Percentiles rank a stretch among this genome's conserved stretches.
phyloP scores from a whole-genome alignment of 257 asterid genomes.

The Plantago major region DNA sequence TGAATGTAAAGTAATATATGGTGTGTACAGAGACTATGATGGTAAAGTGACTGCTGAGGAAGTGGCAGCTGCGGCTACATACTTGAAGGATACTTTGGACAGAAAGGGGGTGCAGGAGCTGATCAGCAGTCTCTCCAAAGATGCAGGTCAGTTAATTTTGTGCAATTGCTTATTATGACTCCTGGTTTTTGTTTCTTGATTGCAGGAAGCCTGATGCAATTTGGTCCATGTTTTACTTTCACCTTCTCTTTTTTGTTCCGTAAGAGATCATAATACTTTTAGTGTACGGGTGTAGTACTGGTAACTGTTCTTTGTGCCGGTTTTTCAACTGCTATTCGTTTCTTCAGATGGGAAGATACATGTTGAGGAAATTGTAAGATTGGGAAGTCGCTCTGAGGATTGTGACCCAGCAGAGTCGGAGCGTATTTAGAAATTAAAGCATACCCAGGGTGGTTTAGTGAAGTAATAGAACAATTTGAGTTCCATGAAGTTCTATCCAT shows the following conservation, averaged over 20 bases:
- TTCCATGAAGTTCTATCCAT: too few species aligned
- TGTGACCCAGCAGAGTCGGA: constrained; percentile 36
- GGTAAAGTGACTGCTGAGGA: constrained; percentile 89
- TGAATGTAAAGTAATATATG: neutral
- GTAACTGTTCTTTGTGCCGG: neutral
- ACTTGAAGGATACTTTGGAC: constrained; percentile 78
- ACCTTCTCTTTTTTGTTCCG: too few species aligned
- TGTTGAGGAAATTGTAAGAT: constrained; percentile 78
- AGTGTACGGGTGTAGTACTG: too few species aligned
- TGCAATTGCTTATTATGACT: neutral
- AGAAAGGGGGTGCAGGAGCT: constrained; percentile 80
- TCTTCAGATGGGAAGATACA: constrained; percentile 80
- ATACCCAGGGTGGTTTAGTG: neutral
- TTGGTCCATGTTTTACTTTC: too few species aligned
- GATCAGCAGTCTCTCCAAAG: constrained; percentile 79
- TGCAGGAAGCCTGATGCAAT: too few species aligned
- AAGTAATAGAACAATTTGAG: neutral
- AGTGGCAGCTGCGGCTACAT: constrained; percentile 76
- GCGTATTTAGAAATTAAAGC: neutral
- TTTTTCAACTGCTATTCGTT: neutral
- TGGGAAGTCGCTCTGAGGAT: constrained; percentile 63
- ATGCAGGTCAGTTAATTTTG: constrained; percentile 42
- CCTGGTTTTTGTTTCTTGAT: neutral
- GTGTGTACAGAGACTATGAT: constrained; percentile 60
- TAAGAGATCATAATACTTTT: too few species aligned